These are phyloP conservation scores for Blastocystis sp. DNA, from an alignment of 352 stramenopile species.

Conservation along the genomic window DNA sequence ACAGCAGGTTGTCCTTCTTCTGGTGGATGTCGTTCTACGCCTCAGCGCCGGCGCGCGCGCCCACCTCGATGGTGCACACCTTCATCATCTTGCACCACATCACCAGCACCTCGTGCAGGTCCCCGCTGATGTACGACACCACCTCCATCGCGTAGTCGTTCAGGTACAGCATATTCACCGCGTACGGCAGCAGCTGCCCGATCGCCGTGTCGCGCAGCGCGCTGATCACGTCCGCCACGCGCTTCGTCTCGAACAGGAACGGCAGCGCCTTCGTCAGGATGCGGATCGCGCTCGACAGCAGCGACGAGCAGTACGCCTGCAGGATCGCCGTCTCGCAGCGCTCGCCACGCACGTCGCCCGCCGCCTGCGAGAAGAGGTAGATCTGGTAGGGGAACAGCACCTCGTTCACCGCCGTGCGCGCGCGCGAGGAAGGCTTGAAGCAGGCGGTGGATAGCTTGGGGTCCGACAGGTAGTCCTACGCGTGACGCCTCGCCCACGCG, in stretches of 20 bases:
- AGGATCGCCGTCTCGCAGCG: slow-evolving; percentile 56
- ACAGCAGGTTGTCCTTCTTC: slow-evolving; percentile 36
- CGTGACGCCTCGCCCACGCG: neutral
- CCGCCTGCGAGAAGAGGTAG: slow-evolving; percentile 61
- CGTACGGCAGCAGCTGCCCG: slow-evolving; percentile 38
- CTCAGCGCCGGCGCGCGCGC: neutral
- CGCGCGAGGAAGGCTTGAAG: slow-evolving; percentile 39
- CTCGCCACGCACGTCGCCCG: slow-evolving; percentile 6
- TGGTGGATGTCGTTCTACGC: slow-evolving; percentile 44
- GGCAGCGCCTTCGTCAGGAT: slow-evolving; percentile 25
- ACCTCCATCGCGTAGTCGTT: slow-evolving; percentile 8
- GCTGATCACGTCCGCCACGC: slow-evolving; percentile 44
- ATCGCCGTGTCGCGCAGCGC: slow-evolving; percentile 48
- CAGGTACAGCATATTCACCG: slow-evolving; percentile 33
- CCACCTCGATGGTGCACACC: slow-evolving; percentile 53
- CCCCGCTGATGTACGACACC: slow-evolving; percentile 20
- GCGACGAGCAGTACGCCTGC: slow-evolving; percentile 46
- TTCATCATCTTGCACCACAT: slow-evolving; percentile 59
- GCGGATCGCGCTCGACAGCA: slow-evolving; percentile 6
- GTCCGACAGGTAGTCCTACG: slow-evolving; percentile 40
- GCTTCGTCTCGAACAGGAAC: neutral
- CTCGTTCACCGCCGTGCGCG: slow-evolving; percentile 11
- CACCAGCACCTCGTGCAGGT: slow-evolving; percentile 39
- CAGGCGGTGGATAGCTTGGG: neutral
- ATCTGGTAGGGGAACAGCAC: slow-evolving; percentile 67